Conservation (phyloP, 768 basidiomycete genomes). For the Hirschioporus abietinus region DNA sequence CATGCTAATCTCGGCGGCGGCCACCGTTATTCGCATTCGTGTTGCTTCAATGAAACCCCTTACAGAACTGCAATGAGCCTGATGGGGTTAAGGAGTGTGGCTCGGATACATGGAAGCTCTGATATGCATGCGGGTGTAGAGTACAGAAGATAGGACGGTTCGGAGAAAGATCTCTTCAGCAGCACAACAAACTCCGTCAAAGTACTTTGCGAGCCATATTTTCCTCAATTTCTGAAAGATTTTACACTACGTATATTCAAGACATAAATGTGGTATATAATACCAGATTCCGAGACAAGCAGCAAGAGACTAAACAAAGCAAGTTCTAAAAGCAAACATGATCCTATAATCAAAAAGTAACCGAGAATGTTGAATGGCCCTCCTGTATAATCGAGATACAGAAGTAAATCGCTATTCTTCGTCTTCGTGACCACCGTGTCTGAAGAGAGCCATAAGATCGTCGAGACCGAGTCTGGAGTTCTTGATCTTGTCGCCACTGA, state of each 20-base stretch:
- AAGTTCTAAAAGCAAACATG: too few species aligned
- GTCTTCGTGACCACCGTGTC: conserved; percentile 49
- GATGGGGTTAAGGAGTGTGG: neutral
- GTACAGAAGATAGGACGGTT: too few species aligned
- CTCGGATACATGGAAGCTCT: neutral
- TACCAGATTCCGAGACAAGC: too few species aligned
- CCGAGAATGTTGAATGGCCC: too few species aligned
- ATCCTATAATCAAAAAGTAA: too few species aligned
- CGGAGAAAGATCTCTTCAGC: too few species aligned
- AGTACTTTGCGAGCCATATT: too few species aligned
- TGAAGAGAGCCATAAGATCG: conserved; percentile 80
- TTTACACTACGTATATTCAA: too few species aligned
- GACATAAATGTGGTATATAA: too few species aligned
- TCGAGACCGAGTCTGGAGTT: conserved; percentile 78
- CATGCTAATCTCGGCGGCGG: neutral
- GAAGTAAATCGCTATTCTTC: conserved; percentile 39
- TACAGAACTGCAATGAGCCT: neutral
- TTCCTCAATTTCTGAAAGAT: too few species aligned
- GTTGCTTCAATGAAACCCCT: neutral
- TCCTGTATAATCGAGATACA: neutral
- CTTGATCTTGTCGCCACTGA: conserved; percentile 87
- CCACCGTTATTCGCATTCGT: neutral
- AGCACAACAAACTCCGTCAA: too few species aligned
- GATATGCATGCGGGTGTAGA: neutral
- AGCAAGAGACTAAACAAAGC: too few species aligned